These are phyloP conservation scores for Neofusicoccum kwambonambiense DNA, from an alignment of 2,329 filamentous ascomycete genomes.

Conservation along the genomic window DNA sequence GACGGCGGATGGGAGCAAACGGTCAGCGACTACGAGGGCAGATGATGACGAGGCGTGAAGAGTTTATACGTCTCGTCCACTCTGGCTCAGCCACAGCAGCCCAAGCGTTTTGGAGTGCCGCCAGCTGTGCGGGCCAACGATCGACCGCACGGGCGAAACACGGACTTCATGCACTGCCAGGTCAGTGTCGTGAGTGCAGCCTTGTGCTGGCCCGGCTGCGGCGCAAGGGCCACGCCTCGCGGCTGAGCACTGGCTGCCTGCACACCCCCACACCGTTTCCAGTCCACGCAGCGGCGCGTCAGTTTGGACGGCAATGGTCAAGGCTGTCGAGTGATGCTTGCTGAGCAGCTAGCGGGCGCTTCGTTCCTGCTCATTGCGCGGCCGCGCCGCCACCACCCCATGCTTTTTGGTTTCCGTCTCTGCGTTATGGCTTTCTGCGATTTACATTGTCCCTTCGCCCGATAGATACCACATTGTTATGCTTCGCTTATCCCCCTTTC, in stretches of 20 bases:
- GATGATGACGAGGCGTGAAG: background rate
- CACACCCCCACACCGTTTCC: background rate
- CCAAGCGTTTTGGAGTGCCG: background rate
- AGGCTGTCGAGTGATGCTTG: background rate
- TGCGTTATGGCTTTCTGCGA: background rate
- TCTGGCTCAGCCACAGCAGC: background rate
- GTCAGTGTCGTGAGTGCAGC: background rate
- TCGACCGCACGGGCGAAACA: background rate
- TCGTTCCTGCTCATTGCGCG: background rate
- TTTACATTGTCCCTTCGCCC: slow-evolving; percentile 2
- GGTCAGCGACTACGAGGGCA: slow-evolving; percentile 14
- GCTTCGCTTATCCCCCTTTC: background rate
- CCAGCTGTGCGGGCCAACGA: background rate
- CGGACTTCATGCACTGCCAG: background rate
- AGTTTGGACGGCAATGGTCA: background rate
- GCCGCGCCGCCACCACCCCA: background rate
- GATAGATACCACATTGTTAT: slow-evolving; percentile 17
- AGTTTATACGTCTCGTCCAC: background rate
- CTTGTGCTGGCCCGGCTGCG: background rate
- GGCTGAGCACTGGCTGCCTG: background rate
- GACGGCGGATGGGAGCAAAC: slow-evolving; percentile 50
- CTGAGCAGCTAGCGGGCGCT: background rate
- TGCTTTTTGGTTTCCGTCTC: background rate
- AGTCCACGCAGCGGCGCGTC: background rate
- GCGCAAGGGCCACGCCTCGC: background rate